Base-by-base conservation (phyloP, 164 flowering plant species). In the Sedum album region DNA sequence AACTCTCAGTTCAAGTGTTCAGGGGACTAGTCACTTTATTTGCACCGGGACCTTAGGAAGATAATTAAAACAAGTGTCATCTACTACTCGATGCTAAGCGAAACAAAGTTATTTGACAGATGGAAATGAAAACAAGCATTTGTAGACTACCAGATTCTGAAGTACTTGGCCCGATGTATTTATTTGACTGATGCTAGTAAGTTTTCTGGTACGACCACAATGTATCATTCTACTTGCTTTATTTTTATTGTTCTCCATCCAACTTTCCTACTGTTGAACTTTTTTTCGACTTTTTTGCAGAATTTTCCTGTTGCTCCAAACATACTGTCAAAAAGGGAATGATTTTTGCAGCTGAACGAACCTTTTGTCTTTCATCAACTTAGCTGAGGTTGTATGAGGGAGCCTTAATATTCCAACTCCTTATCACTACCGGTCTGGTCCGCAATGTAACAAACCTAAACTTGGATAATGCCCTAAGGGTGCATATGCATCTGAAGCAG, bases 1-100 rank as follows among this genome's bases (percentile, higher is more conserved):
- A 94, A 76, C 88, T 94, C 68, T 94, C 97, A 20, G 97, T 90
- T 0, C 97, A 94, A 82, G 96, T 94, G 28, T 88, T 87, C 70
- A 82, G 86, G 44, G 96, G 99, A 67, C 89, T 94, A 66, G 69
- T 94, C 51, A 82, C 79, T 74, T 74, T 94, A 68, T 94, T 90
- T 80, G 96, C 99, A 38, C 31, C 85, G 35, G 99, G 99, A 60
- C 99, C 99, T 36, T 88, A 84, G 74, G 81, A 74, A 84, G 75
- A 65, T 41, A 67, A 69, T 5, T 23, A 36, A 13, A 21, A 13
- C 30, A 36, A 38, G 11, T 41, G 46, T 15, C 46, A 2, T 41
- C 2, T 41, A 7, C 15, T 0, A 0, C 5, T 41, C 11, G 7
- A 48, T 48, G 53, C 53, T 48, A 2, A 18, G 6, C 6, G 20